phyloP scores from a whole-genome alignment of 2,329 filamentous ascomycete species.

The Alternaria sp. region DNA sequence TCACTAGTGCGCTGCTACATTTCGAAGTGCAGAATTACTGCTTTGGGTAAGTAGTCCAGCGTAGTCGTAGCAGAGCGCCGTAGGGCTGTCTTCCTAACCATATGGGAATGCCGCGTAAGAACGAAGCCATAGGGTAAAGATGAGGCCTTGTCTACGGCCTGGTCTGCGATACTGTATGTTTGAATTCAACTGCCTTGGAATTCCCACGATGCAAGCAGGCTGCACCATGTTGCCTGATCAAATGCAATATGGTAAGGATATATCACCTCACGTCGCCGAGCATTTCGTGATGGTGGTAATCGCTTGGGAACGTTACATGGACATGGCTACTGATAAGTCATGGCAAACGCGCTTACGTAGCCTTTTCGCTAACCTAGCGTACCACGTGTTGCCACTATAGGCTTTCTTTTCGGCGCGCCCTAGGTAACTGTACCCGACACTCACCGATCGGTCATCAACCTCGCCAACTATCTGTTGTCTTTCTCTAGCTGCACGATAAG shows the following conservation, averaged over 20 bases:
- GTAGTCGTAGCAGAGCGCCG: constrained; percentile 2
- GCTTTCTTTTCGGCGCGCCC: background rate
- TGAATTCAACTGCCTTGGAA: background rate
- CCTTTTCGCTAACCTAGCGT: background rate
- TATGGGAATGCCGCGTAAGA: background rate
- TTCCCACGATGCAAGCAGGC: background rate
- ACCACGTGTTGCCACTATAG: constrained; percentile 10
- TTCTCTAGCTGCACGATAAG: constrained; percentile 4
- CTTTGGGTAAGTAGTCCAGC: constrained; percentile 10
- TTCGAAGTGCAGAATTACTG: constrained; percentile 8
- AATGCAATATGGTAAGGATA: background rate
- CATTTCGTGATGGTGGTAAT: constrained; percentile 3
- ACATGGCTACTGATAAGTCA: constrained; percentile 21
- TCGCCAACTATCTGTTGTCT: background rate
- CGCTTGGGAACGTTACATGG: constrained; percentile 5
- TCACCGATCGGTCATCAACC: constrained; percentile 6
- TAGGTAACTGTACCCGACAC: constrained; percentile 1
- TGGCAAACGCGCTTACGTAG: constrained; percentile 20
- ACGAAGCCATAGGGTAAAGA: background rate
- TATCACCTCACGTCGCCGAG: constrained; percentile 1
- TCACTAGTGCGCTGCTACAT: constrained; percentile 2
- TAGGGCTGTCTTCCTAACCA: constrained; percentile 1
- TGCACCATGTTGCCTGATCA: background rate
- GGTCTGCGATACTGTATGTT: background rate
- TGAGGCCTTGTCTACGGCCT: background rate